These are phyloP conservation scores for Fusarium verticillioides DNA, from an alignment of 2,329 filamentous ascomycete genomes.

Conservation along the genomic window DNA sequence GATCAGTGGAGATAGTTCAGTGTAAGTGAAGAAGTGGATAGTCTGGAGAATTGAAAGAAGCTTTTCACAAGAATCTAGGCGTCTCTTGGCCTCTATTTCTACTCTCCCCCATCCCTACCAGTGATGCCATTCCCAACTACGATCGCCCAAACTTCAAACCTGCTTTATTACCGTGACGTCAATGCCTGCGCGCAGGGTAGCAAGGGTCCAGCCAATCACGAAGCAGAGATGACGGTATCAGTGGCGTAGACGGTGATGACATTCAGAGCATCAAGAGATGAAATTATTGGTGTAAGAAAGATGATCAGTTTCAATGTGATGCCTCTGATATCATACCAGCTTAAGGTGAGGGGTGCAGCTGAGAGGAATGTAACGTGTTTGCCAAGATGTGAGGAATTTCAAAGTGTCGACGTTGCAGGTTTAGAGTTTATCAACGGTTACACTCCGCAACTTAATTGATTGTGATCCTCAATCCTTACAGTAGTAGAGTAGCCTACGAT, in stretches of 20 bases:
- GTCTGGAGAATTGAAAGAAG: slow-evolving; percentile 18
- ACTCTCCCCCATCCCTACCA: not conserved
- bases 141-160: slow-evolving; percentile 29
- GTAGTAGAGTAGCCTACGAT: not conserved
- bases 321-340: slow-evolving; percentile 5
- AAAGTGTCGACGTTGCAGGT: not conserved
- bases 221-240: slow-evolving; percentile 13
- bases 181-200: slow-evolving; percentile 19
- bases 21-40: not conserved
- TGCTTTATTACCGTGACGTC: slow-evolving; percentile 36
- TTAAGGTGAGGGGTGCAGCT: not conserved
- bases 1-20: not conserved
- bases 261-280: not conserved
- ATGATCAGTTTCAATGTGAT: not conserved
- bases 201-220: slow-evolving; percentile 30
- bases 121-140: not conserved
- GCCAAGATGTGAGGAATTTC: slow-evolving; percentile 2
- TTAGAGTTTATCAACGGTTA: not conserved
- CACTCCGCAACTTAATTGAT: not conserved
- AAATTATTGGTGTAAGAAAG: slow-evolving; percentile 4
- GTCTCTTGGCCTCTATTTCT: slow-evolving; percentile 30
- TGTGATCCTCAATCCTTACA: not conserved
- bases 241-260: slow-evolving; percentile 23
- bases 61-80: slow-evolving; percentile 20
- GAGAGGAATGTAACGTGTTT: not conserved